Percentiles rank a stretch among this genome's conserved stretches.
Evolutionary conservation across 2,329 filamentous ascomycete genomes (phyloP).

Genomic region (Fusarium xylarioides): DNA sequence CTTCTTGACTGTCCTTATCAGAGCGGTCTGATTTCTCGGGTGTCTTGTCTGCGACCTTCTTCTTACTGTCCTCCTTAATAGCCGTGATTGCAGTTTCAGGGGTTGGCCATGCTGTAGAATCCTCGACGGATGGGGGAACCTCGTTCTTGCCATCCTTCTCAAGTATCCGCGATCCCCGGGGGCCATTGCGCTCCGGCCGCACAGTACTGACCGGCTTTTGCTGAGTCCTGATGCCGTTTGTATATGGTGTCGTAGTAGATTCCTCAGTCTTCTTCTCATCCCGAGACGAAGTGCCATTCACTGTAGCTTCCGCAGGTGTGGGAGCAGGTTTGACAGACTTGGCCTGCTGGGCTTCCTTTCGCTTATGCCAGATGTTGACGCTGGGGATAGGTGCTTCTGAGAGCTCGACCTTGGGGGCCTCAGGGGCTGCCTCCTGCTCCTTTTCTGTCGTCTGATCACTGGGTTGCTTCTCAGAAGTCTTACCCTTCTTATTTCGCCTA

Average conservation of each 20-base stretch:
- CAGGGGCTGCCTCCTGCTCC: constrained; percentile 55
- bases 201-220: constrained; percentile 55
- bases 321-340: constrained; percentile 55
- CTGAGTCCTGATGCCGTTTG: constrained; percentile 53
- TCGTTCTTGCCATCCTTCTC: constrained; percentile 55
- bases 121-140: constrained; percentile 71
- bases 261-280: constrained; percentile 57
- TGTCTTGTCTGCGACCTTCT: constrained; percentile 70
- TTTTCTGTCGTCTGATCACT: constrained; percentile 65
- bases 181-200: constrained; percentile 54
- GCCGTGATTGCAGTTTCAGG: constrained; percentile 77
- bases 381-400: constrained; percentile 83
- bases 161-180: constrained; percentile 56
- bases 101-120: constrained; percentile 88
- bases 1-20: constrained; percentile 70
- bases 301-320: constrained; percentile 50
- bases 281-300: constrained; percentile 41
- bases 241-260: constrained; percentile 29
- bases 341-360: constrained; percentile 71
- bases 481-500: constrained; percentile 71
- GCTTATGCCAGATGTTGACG: constrained; percentile 89
- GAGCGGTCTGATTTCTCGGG: constrained; percentile 69
- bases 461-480: constrained; percentile 53
- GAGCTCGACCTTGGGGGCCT: constrained; percentile 70
- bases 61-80: constrained; percentile 71